Evolutionary conservation across 768 basidiomycete species (phyloP), one percentile per base, ranked within the genome.

Genomic region (Tylopilus felleus): DNA sequence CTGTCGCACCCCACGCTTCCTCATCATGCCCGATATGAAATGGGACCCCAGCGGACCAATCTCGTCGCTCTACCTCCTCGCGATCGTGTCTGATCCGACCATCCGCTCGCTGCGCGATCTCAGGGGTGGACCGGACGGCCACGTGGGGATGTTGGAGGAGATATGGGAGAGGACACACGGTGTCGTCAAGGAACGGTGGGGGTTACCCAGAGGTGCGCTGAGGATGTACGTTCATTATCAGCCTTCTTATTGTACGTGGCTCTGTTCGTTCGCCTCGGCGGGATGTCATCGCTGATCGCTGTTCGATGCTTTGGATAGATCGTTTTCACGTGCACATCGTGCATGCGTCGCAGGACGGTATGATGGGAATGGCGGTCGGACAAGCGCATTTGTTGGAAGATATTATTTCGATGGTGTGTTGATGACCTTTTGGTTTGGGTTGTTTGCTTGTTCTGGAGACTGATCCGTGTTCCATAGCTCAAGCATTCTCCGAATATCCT

Each of bases 261-360:
- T 33, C 27, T 5, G 21, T 25, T 42, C 21, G 2, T 14, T 33
- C 8, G 5, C 4, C 16, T 17, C 16, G 13, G 8, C 1, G 1
- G 13, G 21, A 8, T 14, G 21, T 1, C 22, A 22, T 21, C 10
- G 21, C 47, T 53, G 19, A 59, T 31, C 21, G 19, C 8, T 10
- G 22, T 5, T 14, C 33, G n/a, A n/a, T n/a, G n/a, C n/a, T n/a
- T n/a, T 16, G 3, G 19, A 5, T 57, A 96, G 94, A 97, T 65
- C 94, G 93, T 62, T 93, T 97, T 65, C 94, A 98, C 57, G 89
- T 97, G 3, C 94, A 98, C 61, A 86, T 96, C 48, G 90, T 93
- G 25, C 88, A 94, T 61, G 81, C 81, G 0, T 83, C 88, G 59
- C 77, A 78, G 39, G 70, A 67, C 1, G 77, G 83, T 14, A 69